Conservation (phyloP, 2,329 filamentous ascomycete genomes). For the Alternaria ventricosa region DNA sequence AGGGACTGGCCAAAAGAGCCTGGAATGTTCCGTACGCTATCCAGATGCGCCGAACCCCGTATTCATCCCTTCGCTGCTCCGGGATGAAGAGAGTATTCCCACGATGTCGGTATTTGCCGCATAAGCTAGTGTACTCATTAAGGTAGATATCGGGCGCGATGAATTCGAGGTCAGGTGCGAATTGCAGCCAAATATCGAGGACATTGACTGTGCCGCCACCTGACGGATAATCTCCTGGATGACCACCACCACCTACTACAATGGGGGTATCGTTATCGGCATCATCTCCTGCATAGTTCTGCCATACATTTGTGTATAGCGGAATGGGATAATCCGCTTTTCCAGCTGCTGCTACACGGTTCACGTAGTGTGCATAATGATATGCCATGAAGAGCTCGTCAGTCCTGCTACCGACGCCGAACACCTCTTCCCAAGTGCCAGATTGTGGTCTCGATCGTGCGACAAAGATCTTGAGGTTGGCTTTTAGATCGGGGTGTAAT, state of each 20-base stretch:
- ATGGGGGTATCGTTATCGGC: constrained; percentile 39
- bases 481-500: constrained; percentile 27
- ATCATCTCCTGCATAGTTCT: constrained; percentile 44
- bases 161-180: constrained; percentile 55
- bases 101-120: constrained; percentile 53
- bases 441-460: constrained; percentile 12
- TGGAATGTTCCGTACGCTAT: constrained; percentile 31
- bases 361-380: constrained; percentile 52
- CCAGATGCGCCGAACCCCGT: constrained; percentile 35
- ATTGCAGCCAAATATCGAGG: constrained; percentile 55
- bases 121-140: constrained; percentile 56
- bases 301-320: constrained; percentile 57
- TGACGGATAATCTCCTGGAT: constrained; percentile 57
- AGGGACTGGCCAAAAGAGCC: constrained; percentile 29
- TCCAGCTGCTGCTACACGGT: constrained; percentile 51
- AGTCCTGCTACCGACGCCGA: constrained; percentile 46
- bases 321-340: constrained; percentile 52
- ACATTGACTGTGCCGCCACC: constrained; percentile 44
- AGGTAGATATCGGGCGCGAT: constrained; percentile 59
- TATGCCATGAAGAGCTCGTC: constrained; percentile 60
- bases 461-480: constrained; percentile 7
- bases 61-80: constrained; percentile 59
- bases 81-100: constrained; percentile 59
- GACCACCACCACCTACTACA: constrained; percentile 52
- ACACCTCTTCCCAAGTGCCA: constrained; percentile 49